Percentiles rank a stretch among this genome's conserved stretches.
phyloP scores from a whole-genome alignment of 2,329 filamentous ascomycete species.

The Rhynchosporium secalis region DNA sequence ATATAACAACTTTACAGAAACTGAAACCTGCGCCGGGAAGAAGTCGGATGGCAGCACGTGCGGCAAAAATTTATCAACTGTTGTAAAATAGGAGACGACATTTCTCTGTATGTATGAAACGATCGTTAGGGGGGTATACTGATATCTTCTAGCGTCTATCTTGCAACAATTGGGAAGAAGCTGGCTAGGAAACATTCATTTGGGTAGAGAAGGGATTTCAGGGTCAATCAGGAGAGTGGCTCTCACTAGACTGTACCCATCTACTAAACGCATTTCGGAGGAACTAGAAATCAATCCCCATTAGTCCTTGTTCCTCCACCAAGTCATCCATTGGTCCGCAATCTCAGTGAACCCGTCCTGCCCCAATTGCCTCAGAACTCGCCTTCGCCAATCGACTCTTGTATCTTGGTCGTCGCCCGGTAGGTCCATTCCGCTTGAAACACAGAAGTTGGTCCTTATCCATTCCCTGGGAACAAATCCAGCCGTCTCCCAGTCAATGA shows the following conservation, averaged over 20 bases:
- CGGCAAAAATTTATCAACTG: too few species aligned
- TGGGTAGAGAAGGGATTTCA: not conserved
- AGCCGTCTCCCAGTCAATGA: conserved; percentile 22
- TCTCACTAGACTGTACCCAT: not conserved
- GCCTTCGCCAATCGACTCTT: conserved; percentile 21
- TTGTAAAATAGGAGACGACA: too few species aligned
- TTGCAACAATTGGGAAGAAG: too few species aligned
- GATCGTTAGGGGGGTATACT: too few species aligned
- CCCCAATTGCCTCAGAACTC: conserved; percentile 18
- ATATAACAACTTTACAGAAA: too few species aligned
- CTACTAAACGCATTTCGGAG: not conserved
- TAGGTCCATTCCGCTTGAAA: conserved; percentile 21
- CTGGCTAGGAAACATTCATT: too few species aligned
- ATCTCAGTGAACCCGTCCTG: conserved; percentile 15
- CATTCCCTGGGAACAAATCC: conserved; percentile 20
- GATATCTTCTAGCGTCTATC: too few species aligned
- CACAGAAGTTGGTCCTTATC: conserved; percentile 22
- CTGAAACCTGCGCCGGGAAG: too few species aligned
- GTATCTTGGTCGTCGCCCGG: conserved; percentile 11
- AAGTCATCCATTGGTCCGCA: conserved; percentile 14
- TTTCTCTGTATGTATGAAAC: too few species aligned
- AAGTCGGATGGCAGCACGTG: too few species aligned
- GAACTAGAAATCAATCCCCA: not conserved
- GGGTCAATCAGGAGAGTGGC: not conserved
- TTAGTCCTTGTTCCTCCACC: conserved; percentile 15